Percentiles rank a stretch among this genome's conserved stretches.
Conservation (phyloP, 1,139 yeast species). For the Casaregolazyma suthepensis region DNA sequence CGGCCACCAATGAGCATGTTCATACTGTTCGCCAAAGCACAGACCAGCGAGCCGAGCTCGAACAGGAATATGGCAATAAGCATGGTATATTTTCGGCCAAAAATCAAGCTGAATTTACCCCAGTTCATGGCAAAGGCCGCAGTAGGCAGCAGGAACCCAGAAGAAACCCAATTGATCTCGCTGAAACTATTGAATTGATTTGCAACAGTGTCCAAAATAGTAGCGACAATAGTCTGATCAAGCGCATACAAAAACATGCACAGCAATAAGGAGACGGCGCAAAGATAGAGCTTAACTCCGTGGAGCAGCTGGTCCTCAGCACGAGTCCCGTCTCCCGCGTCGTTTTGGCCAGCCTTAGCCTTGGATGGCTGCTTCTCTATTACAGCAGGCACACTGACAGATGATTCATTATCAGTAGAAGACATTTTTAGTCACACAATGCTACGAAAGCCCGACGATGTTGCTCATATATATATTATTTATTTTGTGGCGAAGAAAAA, state of each 20-base stretch:
- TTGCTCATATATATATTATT: not conserved
- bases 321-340: conserved; percentile 22
- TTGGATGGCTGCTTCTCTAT: not conserved
- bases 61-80: conserved; percentile 48
- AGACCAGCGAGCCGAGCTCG: conserved; percentile 56
- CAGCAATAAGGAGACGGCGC: conserved; percentile 42
- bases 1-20: conserved; percentile 63
- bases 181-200: conserved; percentile 48
- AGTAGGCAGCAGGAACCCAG: conserved; percentile 56
- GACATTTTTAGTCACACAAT: not conserved
- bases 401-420: not conserved
- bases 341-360: conserved; percentile 9
- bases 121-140: conserved; percentile 54
- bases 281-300: conserved; percentile 39
- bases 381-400: not conserved
- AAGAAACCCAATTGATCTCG: conserved; percentile 54
- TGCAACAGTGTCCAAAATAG: conserved; percentile 51
- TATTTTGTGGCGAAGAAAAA: not conserved
- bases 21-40: conserved; percentile 54
- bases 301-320: conserved; percentile 33
- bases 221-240: conserved; percentile 59
- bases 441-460: not conserved
- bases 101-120: conserved; percentile 55
- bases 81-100: conserved; percentile 54
- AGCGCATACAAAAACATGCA: conserved; percentile 54